Percentiles rank a stretch among this genome's conserved stretches.
These are phyloP conservation scores for Bimuria novae-zelandiae DNA, from an alignment of 2,329 filamentous ascomycete genomes.

Conservation along the genomic window DNA sequence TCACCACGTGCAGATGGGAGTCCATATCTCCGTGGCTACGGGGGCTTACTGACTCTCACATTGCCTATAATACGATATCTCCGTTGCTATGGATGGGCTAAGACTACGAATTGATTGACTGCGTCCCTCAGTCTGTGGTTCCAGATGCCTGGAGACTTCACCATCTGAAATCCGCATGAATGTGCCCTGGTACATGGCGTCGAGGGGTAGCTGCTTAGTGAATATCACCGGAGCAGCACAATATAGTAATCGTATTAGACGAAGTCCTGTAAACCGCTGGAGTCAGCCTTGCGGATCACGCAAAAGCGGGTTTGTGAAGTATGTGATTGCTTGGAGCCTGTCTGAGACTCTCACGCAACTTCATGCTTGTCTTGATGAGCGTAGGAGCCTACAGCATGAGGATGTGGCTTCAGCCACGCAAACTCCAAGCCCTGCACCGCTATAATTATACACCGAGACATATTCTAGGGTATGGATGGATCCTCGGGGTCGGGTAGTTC, in stretches of 20 bases:
- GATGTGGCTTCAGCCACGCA: constrained; percentile 8
- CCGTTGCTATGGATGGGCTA: constrained; percentile 13
- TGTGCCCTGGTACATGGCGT: constrained; percentile 14
- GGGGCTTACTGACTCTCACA: constrained; percentile 5
- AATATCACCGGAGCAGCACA: constrained; percentile 11
- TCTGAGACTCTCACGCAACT: constrained; percentile 7
- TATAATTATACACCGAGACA: constrained; percentile 7
- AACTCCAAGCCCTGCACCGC: constrained; percentile 9
- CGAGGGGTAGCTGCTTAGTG: constrained; percentile 11
- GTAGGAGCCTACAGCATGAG: constrained; percentile 10
- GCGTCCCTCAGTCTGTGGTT: constrained; percentile 10
- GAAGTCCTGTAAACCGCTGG: constrained; percentile 9
- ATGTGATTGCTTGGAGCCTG: neutral
- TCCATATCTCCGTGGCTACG: constrained; percentile 14
- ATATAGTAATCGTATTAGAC: constrained; percentile 14
- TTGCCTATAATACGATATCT: constrained; percentile 10
- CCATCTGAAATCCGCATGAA: constrained; percentile 13
- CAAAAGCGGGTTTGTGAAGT: constrained; percentile 10
- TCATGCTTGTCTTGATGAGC: constrained; percentile 7
- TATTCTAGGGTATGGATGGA: constrained; percentile 7
- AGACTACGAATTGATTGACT: constrained; percentile 15
- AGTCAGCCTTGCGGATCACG: constrained; percentile 11
- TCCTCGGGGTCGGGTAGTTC: constrained; percentile 7
- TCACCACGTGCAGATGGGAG: constrained; percentile 9
- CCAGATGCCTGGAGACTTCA: constrained; percentile 8